These are phyloP conservation scores for Osmanthus fragrans DNA, from an alignment of 257 asterid genomes.

Conservation along the genomic window DNA sequence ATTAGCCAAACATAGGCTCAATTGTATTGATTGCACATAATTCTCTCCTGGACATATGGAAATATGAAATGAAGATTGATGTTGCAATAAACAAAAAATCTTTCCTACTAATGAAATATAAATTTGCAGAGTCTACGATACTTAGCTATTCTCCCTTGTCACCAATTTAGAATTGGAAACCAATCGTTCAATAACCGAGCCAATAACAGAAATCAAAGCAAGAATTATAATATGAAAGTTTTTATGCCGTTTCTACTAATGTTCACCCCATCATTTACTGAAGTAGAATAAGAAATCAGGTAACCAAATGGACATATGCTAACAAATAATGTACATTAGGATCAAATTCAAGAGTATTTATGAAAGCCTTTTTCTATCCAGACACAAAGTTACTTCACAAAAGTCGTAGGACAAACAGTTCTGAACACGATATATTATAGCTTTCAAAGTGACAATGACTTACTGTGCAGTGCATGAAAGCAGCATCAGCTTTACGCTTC, in stretches of 20 bases:
- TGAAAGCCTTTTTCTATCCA: neutral
- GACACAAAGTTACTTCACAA: too few relatives aligned
- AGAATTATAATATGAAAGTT: neutral
- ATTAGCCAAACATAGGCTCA: too few relatives aligned
- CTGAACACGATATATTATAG: neutral
- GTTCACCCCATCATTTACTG: neutral
- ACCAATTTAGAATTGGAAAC: neutral
- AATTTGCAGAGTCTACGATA: too few relatives aligned
- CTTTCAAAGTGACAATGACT: conserved; percentile 14
- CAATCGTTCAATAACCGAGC: neutral
- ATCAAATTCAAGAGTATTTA: neutral
- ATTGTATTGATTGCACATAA: too few relatives aligned
- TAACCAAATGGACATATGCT: neutral
- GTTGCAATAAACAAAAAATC: too few relatives aligned
- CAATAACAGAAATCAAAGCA: neutral
- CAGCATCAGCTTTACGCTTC: conserved; percentile 93
- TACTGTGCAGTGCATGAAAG: conserved; percentile 68
- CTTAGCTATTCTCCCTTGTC: neutral
- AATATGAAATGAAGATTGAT: too few relatives aligned
- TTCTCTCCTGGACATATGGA: too few relatives aligned
- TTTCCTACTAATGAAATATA: too few relatives aligned
- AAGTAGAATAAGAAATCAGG: neutral
- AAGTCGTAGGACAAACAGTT: neutral
- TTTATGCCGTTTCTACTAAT: neutral
- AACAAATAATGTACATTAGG: neutral